Base-by-base conservation (phyloP, 2,329 filamentous ascomycete species). In the Bimuria novae-zelandiae region DNA sequence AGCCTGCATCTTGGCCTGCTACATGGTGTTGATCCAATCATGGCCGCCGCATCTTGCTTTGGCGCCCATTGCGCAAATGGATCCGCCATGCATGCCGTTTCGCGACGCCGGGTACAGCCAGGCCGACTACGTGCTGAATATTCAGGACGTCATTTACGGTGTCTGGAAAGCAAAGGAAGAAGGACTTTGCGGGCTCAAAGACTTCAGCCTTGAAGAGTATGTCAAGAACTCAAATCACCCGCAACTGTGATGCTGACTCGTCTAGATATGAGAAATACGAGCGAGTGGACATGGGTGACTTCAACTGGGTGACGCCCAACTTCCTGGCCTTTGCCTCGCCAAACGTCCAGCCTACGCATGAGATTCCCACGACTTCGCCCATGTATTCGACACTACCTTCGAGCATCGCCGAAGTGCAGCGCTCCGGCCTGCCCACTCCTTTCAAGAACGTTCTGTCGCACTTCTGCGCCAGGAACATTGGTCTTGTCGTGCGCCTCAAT, bases 151-250 rank as follows among this genome's bases (percentile, higher is more conserved):
- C 36, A 93, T 99, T 7, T 99, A 99, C 69, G 94, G 94, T 54
- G 92, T 99, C 16, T 99, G 94, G 93, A 96, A 93, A 74, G 94
- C 94, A 40, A 99, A 97, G 80, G 94, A 99, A 71, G 90, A 97
- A 75, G 88, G 89, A 42, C 87, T 96, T 67, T 95, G 92, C 70
- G 89, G 90, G 49, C 80, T 99, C 54, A 92, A 95, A 71, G 91
- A 94, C 72, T 99, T 99, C 71, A 92, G 93, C 67, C 83, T 99
- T 17, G 92, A 97, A 77, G 91, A 97, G 84, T 86, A 75, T 64
- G 83, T 76, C 41, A 11, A 11, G 3, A 19, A 8, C 8, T 23
- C 12, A 12, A 4, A 16, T 25, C n/a, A n/a, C 7, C 12, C 30
- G 5, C 4, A 30, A n/a, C 6, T 33, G 7, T 25, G n/a, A n/a